A percentile compares a stretch with the other conserved stretches of the same genome.
Conservation (phyloP, 352 stramenopile genomes). For the Globisporangium rhizosaccharum region DNA sequence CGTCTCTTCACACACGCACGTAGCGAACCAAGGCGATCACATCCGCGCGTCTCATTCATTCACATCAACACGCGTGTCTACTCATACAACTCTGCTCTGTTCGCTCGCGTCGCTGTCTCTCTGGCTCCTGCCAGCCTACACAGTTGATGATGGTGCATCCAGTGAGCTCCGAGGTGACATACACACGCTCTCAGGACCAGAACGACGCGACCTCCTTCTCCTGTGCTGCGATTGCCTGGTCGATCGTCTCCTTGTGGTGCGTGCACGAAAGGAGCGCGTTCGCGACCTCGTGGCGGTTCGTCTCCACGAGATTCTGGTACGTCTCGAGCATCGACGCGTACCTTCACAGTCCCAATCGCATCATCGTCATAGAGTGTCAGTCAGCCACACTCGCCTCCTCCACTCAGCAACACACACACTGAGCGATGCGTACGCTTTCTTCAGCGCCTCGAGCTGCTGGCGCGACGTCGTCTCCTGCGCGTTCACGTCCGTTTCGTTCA, state of each 20-base stretch:
- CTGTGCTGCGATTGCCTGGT: conserved; percentile 53
- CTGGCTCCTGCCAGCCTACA: background rate
- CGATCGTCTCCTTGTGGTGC: conserved; percentile 58
- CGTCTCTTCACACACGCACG: too few species aligned
- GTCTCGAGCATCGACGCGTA: conserved; percentile 39
- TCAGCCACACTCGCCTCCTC: background rate
- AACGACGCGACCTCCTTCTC: conserved; percentile 49
- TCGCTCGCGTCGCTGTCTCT: background rate
- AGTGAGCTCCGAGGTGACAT: background rate
- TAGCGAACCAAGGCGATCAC: too few species aligned
- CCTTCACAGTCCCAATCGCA: conserved; percentile 13
- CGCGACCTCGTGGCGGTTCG: conserved; percentile 52
- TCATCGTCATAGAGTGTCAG: conserved; percentile 10
- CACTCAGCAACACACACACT: background rate
- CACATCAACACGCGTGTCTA: background rate
- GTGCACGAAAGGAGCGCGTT: conserved; percentile 61
- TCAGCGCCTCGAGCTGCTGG: conserved; percentile 37
- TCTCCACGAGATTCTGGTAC: conserved; percentile 49
- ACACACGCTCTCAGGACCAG: conserved; percentile 27
- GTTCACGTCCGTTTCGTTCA: conserved; percentile 48
- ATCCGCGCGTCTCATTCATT: background rate
- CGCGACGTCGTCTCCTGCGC: conserved; percentile 35
- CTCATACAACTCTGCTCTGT: conserved; percentile 8
- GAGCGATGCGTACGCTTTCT: conserved; percentile 42
- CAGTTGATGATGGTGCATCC: too few species aligned